Percentiles rank a stretch among this genome's conserved stretches.
These are phyloP conservation scores for Marchantia paleacea DNA, from an alignment of 225 moss, liverwort and hornwort genomes.

Conservation along the genomic window DNA sequence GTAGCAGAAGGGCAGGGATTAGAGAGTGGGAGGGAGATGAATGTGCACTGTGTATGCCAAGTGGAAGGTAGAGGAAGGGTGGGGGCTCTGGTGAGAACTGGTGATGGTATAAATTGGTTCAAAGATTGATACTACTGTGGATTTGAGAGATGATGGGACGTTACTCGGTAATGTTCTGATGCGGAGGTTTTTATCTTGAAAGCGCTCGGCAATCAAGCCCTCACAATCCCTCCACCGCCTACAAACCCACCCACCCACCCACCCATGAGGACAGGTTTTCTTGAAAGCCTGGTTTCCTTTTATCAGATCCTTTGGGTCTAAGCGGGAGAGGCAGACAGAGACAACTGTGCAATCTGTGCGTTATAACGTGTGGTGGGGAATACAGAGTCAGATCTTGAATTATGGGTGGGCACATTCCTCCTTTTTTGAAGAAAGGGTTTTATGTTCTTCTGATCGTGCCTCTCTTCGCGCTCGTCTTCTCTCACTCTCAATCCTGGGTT, in stretches of 20 bases:
- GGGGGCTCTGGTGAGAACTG: no score
- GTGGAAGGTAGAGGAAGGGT: no score
- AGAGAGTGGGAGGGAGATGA: no score
- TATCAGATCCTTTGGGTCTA: no score
- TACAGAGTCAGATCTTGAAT: neutral
- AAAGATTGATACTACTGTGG: neutral
- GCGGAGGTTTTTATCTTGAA: no score
- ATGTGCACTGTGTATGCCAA: no score
- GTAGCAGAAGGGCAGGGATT: neutral
- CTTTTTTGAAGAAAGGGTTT: conserved; percentile 5
- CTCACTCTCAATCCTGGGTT: conserved; percentile 33
- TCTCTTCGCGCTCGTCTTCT: conserved; percentile 30
- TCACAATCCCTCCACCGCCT: no score
- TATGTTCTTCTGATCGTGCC: conserved; percentile 25
- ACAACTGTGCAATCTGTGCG: neutral
- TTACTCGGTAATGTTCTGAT: neutral
- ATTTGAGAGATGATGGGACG: neutral
- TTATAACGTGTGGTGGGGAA: neutral
- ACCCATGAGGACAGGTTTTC: neutral
- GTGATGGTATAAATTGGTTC: neutral
- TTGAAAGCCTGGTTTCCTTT: neutral
- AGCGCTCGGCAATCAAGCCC: neutral
- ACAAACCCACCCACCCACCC: no score
- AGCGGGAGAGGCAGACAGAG: no score
- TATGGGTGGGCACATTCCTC: conserved; percentile 7